These are phyloP conservation scores for Beauveria pseudobassiana DNA, from an alignment of 2,329 filamentous ascomycete species.

Conservation along the genomic window DNA sequence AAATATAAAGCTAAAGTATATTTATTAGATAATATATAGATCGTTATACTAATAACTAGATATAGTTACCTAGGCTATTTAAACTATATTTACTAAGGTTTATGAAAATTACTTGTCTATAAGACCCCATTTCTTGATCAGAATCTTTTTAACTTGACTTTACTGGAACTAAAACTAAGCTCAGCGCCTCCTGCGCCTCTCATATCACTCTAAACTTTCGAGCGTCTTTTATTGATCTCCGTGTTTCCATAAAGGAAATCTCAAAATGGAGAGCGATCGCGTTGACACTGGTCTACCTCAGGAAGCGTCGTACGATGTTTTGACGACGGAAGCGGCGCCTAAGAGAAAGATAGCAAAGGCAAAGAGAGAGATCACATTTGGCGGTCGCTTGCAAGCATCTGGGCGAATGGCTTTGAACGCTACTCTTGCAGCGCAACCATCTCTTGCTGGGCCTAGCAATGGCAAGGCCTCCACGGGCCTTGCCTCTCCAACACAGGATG, in stretches of 20 bases:
- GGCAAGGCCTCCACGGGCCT: conserved; percentile 11
- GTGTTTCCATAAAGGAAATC: not conserved
- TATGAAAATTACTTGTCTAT: not conserved
- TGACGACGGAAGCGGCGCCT: not conserved
- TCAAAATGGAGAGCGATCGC: not conserved
- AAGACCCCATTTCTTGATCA: not conserved
- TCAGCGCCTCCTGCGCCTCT: not conserved
- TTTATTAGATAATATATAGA: too few species aligned
- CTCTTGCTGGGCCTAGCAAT: conserved; percentile 14
- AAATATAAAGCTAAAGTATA: too few species aligned
- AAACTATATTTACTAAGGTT: not conserved
- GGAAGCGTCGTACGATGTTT: not conserved
- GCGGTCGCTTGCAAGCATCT: conserved; percentile 22
- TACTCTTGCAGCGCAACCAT: conserved; percentile 11
- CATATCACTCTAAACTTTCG: too few species aligned
- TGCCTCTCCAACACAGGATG: not conserved
- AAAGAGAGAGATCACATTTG: conserved; percentile 15
- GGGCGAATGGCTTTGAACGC: conserved; percentile 21
- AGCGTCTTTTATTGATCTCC: not conserved
- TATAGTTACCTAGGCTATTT: not conserved
- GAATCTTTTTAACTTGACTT: not conserved
- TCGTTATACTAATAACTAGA: too few species aligned
- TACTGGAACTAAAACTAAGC: not conserved
- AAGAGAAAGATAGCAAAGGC: conserved; percentile 1
- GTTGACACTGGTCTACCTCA: not conserved